A percentile compares a stretch with the other conserved stretches of the same genome.
phyloP scores from a whole-genome alignment of 305 asterid genomes.

The Plantago coronopus region DNA sequence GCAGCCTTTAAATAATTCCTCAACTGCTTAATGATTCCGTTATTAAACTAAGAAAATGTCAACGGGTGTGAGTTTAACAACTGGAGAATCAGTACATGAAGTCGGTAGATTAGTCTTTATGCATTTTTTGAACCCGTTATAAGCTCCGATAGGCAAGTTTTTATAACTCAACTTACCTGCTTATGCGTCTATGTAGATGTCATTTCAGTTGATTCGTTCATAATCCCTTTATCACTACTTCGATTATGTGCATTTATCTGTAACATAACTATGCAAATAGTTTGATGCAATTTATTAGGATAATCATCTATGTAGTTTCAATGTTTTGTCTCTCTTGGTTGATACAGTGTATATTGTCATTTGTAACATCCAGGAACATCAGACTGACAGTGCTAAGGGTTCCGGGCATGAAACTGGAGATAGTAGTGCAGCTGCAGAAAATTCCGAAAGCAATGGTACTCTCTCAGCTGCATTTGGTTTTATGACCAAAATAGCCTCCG shows the following conservation, averaged over 20 bases:
- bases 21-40: too few relatives aligned
- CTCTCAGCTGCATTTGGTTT: slow-evolving; percentile 92
- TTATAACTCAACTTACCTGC: neutral
- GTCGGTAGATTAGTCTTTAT: neutral
- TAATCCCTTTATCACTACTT: neutral
- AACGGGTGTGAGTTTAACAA: neutral
- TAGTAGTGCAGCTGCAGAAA: slow-evolving; percentile 38
- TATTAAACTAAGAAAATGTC: neutral
- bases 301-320: slow-evolving; percentile 6
- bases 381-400: slow-evolving; percentile 41
- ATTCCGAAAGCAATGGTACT: slow-evolving; percentile 68
- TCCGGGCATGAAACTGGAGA: slow-evolving; percentile 46
- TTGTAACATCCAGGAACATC: slow-evolving; percentile 45
- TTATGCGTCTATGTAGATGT: neutral
- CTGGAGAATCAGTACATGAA: neutral
- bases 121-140: neutral
- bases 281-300: slow-evolving; percentile 15
- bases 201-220: slow-evolving; percentile 1
- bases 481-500: slow-evolving; percentile 81
- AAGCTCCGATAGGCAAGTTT: neutral
- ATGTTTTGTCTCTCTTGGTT: slow-evolving; percentile 17
- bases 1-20: too few relatives aligned
- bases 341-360: slow-evolving; percentile 11
- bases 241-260: slow-evolving; percentile 10
- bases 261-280: slow-evolving; percentile 10